Base-by-base conservation (phyloP, 352 stramenopile species). In the Globisporangium heterothallicum region DNA sequence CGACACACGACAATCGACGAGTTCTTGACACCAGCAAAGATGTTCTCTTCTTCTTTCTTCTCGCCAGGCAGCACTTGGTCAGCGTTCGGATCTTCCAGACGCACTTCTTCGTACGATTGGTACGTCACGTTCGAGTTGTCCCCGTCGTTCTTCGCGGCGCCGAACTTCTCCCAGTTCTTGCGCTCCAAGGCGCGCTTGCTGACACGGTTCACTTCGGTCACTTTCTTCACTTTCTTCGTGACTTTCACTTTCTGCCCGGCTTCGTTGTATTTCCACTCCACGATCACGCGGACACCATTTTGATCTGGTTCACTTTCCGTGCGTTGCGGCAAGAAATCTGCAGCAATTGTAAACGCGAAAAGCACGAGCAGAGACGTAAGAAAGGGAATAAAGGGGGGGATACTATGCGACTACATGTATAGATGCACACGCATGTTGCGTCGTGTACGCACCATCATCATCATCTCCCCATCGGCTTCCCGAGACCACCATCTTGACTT, bases 201-300 rank as follows among this genome's bases (percentile, higher is more conserved):
- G 35, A 93, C 61, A 46, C 76, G 80, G 57, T 69, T 84, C n/a
- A 89, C 73, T 47, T 90, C 77, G 2, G 80, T 88, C 24, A 94
- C 74, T 59, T 88, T 93, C 68, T 94, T 88, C 13, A 94, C 72
- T 54, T 90, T 91, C 67, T 92, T 95, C 42, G 84, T 95, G n/a
- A 95, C 64, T 60, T 94, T 94, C 22, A 95, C 84, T 66, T 92
- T 94, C 51, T 94, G 84, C n/a, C 80, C 77, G 19, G 79, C 72
- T 21, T 94, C 85, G 59, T 95, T 92, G 59, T 86, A 67, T 72
- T 94, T 95, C 81, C 82, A 94, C 62, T 92, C 81, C n/a, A 95
- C 70, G 45, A 95, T 77, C 64, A 84, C 88, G 49, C 81, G 83
- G 26, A 95, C 78, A 26, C 85, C 85, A 42, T 88, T 79, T 47